Conservation (phyloP, 345 rosid species). For the Murraya koenigii region DNA sequence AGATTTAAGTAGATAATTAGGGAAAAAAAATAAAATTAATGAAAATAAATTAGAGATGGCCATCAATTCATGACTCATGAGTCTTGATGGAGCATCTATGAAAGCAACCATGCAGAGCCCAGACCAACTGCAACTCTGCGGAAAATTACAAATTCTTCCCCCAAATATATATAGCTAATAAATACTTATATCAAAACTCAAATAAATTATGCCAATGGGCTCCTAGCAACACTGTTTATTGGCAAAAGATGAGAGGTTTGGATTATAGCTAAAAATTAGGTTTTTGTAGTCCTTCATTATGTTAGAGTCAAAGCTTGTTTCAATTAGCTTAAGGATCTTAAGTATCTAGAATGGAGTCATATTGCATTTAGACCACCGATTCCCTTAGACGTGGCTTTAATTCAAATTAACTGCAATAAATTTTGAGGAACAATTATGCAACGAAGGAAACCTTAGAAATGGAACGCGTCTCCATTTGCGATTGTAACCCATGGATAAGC, state of each 20-base stretch:
- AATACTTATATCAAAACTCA: too few species aligned
- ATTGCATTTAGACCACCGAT: not conserved
- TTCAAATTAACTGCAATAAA: not conserved
- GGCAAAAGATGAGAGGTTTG: too few species aligned
- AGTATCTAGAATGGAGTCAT: not conserved
- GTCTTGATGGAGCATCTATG: not conserved
- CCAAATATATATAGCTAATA: too few species aligned
- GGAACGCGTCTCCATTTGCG: not conserved
- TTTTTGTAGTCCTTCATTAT: too few species aligned
- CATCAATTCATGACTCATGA: not conserved
- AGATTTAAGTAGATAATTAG: not conserved
- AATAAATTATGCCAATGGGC: too few species aligned
- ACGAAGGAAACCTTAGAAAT: not conserved
- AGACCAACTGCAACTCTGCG: too few species aligned
- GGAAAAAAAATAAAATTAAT: not conserved
- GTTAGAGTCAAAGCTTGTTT: too few species aligned
- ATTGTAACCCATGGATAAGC: not conserved
- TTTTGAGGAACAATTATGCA: not conserved
- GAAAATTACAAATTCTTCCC: too few species aligned
- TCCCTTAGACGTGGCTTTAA: not conserved
- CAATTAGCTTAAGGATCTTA: not conserved
- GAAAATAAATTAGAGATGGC: not conserved
- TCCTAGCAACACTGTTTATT: too few species aligned
- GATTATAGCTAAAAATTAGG: too few species aligned
- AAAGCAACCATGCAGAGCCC: not conserved